A percentile compares a stretch with the other conserved stretches of the same genome.
Evolutionary conservation across 805 yeast species (phyloP).

Genomic region (Peterozyma xylosa): DNA sequence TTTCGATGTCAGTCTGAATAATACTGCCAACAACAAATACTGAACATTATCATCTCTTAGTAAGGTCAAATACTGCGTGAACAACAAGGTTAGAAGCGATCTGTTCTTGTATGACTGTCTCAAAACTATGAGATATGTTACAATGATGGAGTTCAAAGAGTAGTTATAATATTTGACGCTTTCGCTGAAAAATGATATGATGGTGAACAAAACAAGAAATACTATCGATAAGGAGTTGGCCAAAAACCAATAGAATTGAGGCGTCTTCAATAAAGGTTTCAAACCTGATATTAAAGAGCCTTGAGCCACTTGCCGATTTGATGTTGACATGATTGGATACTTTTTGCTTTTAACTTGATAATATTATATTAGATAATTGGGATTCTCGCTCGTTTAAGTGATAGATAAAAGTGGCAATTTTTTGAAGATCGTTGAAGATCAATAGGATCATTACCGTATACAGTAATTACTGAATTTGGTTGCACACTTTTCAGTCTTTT

Average conservation of each 20-base stretch:
- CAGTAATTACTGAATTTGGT: too few species aligned
- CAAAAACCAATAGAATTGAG: conserved; percentile 65
- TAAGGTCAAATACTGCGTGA: conserved; percentile 19
- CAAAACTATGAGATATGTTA: conserved; percentile 58
- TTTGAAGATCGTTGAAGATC: conserved; percentile 21
- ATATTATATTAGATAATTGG: too few species aligned
- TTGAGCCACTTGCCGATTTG: not conserved
- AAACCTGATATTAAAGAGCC: conserved; percentile 1
- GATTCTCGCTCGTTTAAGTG: too few species aligned
- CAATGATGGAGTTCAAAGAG: conserved; percentile 41
- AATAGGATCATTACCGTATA: too few species aligned
- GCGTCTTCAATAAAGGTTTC: conserved; percentile 26
- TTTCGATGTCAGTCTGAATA: conserved; percentile 32
- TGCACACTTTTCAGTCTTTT: too few species aligned
- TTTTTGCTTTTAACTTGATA: too few species aligned
- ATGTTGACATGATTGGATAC: not conserved
- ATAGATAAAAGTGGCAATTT: too few species aligned
- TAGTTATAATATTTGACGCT: conserved; percentile 30
- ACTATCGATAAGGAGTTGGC: conserved; percentile 47
- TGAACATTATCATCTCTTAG: conserved; percentile 55
- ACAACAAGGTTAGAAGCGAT: conserved; percentile 17
- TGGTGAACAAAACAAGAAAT: conserved; percentile 29
- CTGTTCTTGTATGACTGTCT: conserved; percentile 47
- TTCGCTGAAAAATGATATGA: conserved; percentile 32
- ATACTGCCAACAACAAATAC: conserved; percentile 41